Percentiles rank a stretch among this genome's conserved stretches.
phyloP scores from a whole-genome alignment of 2,329 filamentous ascomycete genomes.

The Penicillium sp. region DNA sequence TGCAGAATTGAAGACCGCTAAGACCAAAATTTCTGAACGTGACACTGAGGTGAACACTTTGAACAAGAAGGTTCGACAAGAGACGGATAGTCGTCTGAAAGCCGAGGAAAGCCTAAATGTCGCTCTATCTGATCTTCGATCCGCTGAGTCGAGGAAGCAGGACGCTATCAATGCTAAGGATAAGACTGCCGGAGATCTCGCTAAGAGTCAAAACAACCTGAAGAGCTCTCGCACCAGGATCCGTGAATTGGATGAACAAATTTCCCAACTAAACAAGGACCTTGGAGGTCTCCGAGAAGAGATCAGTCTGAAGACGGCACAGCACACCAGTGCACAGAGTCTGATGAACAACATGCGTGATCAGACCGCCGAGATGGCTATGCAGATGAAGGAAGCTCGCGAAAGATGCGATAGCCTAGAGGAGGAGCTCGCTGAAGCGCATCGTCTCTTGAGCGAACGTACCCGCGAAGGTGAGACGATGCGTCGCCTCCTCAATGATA shows the following conservation, averaged over 20 bases:
- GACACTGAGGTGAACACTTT: slow-evolving; percentile 76
- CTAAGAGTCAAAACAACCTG: slow-evolving; percentile 71
- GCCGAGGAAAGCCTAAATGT: slow-evolving; percentile 78
- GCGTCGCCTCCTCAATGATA: slow-evolving; percentile 82
- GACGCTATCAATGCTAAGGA: slow-evolving; percentile 74
- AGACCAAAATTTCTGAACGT: slow-evolving; percentile 69
- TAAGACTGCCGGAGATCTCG: slow-evolving; percentile 68
- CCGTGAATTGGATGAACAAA: slow-evolving; percentile 72
- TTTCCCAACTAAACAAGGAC: slow-evolving; percentile 67
- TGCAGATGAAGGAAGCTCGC: slow-evolving; percentile 87
- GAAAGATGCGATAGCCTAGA: slow-evolving; percentile 81
- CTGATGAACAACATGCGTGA: slow-evolving; percentile 91
- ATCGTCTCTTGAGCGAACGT: slow-evolving; percentile 80
- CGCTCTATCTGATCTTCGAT: slow-evolving; percentile 73
- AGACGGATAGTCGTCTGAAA: slow-evolving; percentile 68
- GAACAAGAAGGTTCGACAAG: slow-evolving; percentile 74
- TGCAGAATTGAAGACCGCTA: slow-evolving; percentile 68
- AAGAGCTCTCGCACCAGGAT: slow-evolving; percentile 57
- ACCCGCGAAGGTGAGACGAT: slow-evolving; percentile 93
- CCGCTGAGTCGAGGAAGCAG: slow-evolving; percentile 74
- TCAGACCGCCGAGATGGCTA: slow-evolving; percentile 81
- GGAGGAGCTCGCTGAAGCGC: slow-evolving; percentile 87
- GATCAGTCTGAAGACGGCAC: slow-evolving; percentile 76
- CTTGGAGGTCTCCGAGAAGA: slow-evolving; percentile 72
- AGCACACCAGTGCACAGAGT: slow-evolving; percentile 81